Conservation (phyloP, 2,329 filamentous ascomycete genomes). For the Madurella fahalii region DNA sequence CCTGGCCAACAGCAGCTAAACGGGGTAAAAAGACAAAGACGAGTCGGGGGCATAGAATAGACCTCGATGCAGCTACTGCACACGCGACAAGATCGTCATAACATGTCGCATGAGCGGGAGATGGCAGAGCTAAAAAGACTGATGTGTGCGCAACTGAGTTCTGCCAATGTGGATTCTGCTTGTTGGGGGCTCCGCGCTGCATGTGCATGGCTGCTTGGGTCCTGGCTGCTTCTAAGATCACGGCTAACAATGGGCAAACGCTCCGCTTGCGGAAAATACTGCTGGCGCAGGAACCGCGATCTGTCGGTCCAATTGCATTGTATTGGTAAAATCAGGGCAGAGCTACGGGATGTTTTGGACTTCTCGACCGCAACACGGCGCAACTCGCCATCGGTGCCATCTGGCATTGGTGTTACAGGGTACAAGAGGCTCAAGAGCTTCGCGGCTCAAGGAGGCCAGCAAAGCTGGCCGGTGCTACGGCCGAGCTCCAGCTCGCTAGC, state of each 20-base stretch:
- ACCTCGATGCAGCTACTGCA: conserved; percentile 10
- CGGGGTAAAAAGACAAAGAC: neutral
- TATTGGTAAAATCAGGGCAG: neutral
- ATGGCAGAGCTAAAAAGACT: conserved; percentile 21
- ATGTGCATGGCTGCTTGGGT: conserved; percentile 13
- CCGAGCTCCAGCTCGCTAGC: neutral
- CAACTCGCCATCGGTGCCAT: conserved; percentile 1
- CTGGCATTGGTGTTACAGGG: conserved; percentile 22
- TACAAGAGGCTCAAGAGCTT: conserved; percentile 15
- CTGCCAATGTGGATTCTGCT: conserved; percentile 21
- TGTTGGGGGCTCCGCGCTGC: conserved; percentile 5
- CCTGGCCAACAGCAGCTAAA: neutral
- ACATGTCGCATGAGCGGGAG: conserved; percentile 10
- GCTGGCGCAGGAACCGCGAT: neutral
- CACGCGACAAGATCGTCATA: conserved; percentile 21
- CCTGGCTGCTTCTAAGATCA: conserved; percentile 8
- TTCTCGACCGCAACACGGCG: conserved; percentile 3
- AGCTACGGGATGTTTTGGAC: neutral
- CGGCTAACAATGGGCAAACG: conserved; percentile 14
- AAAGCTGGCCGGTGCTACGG: neutral
- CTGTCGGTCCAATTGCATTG: neutral
- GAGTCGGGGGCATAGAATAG: neutral
- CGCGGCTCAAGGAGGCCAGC: conserved; percentile 1
- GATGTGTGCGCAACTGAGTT: conserved; percentile 23
- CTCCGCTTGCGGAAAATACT: conserved; percentile 11